phyloP scores from a whole-genome alignment of 2,329 filamentous ascomycete genomes.

The Monilinia polystroma region DNA sequence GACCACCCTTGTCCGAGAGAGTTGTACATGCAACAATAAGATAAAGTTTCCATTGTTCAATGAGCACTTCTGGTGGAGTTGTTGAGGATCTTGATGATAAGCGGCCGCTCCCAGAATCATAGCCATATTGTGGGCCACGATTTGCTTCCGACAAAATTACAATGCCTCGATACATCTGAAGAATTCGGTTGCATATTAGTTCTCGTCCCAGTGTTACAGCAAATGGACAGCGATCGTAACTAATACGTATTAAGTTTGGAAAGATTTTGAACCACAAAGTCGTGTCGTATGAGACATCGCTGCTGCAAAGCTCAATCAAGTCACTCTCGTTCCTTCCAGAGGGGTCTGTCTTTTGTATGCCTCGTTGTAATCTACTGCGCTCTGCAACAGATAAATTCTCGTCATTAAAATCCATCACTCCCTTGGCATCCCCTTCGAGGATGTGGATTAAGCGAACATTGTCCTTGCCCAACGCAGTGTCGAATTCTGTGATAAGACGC shows the following conservation, averaged over 20 bases:
- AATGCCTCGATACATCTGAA: constrained; percentile 90
- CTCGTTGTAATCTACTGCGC: constrained; percentile 85
- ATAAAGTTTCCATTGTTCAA: constrained; percentile 98
- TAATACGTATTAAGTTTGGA: constrained; percentile 87
- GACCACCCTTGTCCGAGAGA: constrained; percentile 74
- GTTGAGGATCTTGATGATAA: constrained; percentile 55
- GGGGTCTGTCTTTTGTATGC: constrained; percentile 74
- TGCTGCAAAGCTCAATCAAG: constrained; percentile 89
- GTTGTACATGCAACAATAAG: constrained; percentile 97
- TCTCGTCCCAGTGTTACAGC: constrained; percentile 89
- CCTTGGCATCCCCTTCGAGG: constrained; percentile 82
- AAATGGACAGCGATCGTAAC: constrained; percentile 87
- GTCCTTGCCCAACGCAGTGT: constrained; percentile 77
- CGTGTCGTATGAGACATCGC: constrained; percentile 90
- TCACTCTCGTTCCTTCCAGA: constrained; percentile 68
- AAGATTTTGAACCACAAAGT: constrained; percentile 98
- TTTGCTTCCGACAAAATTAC: constrained; percentile 73
- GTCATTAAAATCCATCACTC: constrained; percentile 89
- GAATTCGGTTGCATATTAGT: constrained; percentile 84
- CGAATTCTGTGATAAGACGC: constrained; percentile 89
- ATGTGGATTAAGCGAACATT: constrained; percentile 81
- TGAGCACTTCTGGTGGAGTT: constrained; percentile 78
- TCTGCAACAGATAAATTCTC: constrained; percentile 90
- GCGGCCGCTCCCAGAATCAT: constrained; percentile 52
- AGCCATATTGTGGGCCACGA: constrained; percentile 63